Evolutionary conservation across 2,329 filamentous ascomycete species (phyloP).

Genomic region (Aspergillus sojae): DNA sequence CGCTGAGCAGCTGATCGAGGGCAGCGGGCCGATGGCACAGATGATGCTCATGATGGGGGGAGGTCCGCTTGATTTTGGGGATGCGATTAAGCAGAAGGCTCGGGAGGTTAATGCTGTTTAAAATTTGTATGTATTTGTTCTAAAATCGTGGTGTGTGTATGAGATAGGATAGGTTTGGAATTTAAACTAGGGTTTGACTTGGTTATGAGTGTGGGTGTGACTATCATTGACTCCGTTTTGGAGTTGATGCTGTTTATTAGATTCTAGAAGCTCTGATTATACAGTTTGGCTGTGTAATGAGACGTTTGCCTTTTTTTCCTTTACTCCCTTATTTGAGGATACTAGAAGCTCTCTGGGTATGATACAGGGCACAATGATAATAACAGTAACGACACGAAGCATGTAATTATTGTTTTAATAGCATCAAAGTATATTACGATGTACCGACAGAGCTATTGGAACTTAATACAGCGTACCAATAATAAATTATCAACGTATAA

Average conservation of each 20-base stretch:
- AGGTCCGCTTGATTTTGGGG: constrained; percentile 31
- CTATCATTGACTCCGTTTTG: neutral
- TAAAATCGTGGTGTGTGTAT: neutral
- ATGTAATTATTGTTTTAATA: neutral
- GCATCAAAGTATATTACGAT: neutral
- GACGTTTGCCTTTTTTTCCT: too few species aligned
- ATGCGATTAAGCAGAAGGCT: constrained; percentile 29
- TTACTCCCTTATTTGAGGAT: too few species aligned
- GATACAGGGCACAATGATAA: too few species aligned
- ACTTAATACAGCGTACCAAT: too few species aligned
- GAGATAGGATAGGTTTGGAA: neutral
- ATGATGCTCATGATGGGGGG: constrained; percentile 35
- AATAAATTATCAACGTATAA: too few species aligned
- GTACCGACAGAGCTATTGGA: neutral
- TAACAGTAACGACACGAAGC: too few species aligned
- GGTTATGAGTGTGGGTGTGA: neutral
- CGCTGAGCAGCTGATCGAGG: constrained; percentile 28
- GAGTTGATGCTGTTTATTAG: neutral
- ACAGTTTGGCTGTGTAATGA: neutral
- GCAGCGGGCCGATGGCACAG: constrained; percentile 26
- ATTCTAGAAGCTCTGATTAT: neutral
- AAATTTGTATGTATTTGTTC: neutral
- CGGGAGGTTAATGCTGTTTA: constrained; percentile 12
- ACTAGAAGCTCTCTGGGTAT: too few species aligned
- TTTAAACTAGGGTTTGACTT: neutral